phyloP scores from a whole-genome alignment of 768 basidiomycete genomes.

The Suillus brevipes region DNA sequence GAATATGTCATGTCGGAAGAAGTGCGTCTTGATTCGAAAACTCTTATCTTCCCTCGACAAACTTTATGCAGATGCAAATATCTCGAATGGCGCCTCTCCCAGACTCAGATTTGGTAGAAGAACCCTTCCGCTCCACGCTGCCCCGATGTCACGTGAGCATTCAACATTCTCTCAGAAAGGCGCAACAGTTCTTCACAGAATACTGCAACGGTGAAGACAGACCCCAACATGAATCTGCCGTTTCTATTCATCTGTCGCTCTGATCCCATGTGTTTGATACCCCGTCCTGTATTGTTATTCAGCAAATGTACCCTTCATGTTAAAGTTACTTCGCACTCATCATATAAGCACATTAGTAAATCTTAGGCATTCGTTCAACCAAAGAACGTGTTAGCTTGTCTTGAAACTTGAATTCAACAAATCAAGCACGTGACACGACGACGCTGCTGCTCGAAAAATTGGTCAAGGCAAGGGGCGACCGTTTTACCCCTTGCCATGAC shows the following conservation, averaged over 20 bases:
- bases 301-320: slow-evolving; percentile 1
- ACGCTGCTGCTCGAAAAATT: too few species aligned
- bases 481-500: too few species aligned
- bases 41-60: slow-evolving; percentile 1
- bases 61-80: slow-evolving; percentile 58
- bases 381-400: not conserved
- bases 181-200: slow-evolving; percentile 47
- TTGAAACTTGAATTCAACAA: too few species aligned
- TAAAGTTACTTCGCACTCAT: slow-evolving; percentile 1
- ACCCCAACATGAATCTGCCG: slow-evolving; percentile 26
- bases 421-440: too few species aligned
- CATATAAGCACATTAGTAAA: not conserved
- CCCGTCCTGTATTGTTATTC: slow-evolving; percentile 32
- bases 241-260: slow-evolving; percentile 21
- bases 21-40: slow-evolving; percentile 39
- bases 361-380: not conserved
- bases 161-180: slow-evolving; percentile 38
- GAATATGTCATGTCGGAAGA: slow-evolving; percentile 68
- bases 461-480: too few species aligned
- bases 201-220: slow-evolving; percentile 45
- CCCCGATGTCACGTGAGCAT: slow-evolving; percentile 35
- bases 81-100: slow-evolving; percentile 59
- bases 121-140: slow-evolving; percentile 37
- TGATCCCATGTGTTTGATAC: slow-evolving; percentile 31
- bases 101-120: slow-evolving; percentile 40